Evolutionary conservation across 306 rosid species (phyloP).

Genomic region (Casuarina equisetifolia): DNA sequence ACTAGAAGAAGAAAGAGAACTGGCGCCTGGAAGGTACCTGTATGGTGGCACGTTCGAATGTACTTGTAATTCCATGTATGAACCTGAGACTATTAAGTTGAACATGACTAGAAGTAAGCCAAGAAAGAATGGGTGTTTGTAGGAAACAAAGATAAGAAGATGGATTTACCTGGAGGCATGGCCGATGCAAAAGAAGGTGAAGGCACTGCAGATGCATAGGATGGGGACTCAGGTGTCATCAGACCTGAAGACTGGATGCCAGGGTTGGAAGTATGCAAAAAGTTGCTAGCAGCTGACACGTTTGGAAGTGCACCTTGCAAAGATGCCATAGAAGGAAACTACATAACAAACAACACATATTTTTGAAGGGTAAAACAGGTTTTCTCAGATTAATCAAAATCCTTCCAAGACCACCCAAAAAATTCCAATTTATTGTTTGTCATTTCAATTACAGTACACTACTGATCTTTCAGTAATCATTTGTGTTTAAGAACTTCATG

Average conservation of each 20-base stretch:
- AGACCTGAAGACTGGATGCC: conserved; percentile 35
- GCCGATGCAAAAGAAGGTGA: conserved; percentile 34
- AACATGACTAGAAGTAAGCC: conserved; percentile 17
- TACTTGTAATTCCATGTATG: conserved; percentile 45
- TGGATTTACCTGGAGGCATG: conserved; percentile 41
- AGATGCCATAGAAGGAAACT: conserved; percentile 49
- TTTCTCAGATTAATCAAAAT: conserved; percentile 2
- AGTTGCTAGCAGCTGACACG: conserved; percentile 34
- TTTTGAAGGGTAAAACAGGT: conserved; percentile 12
- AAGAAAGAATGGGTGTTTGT: conserved; percentile 2
- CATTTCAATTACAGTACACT: background rate
- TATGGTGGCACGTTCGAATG: conserved; percentile 29
- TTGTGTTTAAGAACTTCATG: background rate
- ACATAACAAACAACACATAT: conserved; percentile 21
- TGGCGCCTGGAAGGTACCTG: conserved; percentile 41
- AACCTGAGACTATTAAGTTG: conserved; percentile 47
- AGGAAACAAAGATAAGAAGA: conserved; percentile 28
- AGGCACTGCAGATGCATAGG: conserved; percentile 34
- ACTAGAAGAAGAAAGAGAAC: conserved; percentile 11
- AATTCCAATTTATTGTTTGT: background rate
- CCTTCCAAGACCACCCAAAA: background rate
- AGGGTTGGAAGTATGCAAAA: conserved; percentile 44
- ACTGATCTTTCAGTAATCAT: background rate
- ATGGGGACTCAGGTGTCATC: conserved; percentile 38
- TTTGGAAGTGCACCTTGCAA: conserved; percentile 36